Percentiles rank a stretch among this genome's conserved stretches.
Evolutionary conservation across 177 flowering plant genomes (phyloP).

Genomic region (Vitis hybrid): DNA sequence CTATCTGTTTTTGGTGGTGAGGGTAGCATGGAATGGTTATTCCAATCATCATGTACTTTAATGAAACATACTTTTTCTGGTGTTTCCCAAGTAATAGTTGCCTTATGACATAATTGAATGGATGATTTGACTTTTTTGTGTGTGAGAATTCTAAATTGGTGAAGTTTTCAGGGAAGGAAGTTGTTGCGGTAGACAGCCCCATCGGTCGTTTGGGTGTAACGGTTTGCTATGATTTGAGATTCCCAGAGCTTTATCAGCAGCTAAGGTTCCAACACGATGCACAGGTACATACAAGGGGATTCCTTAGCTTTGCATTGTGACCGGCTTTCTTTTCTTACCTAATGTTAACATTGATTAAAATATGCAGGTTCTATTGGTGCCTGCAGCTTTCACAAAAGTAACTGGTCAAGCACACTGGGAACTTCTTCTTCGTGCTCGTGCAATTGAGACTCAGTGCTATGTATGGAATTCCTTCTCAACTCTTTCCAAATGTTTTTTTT

Average conservation of each 20-base stretch:
- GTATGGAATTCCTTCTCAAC: conserved; percentile 33
- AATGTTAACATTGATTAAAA: background rate
- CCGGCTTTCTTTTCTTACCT: background rate
- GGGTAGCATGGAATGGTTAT: background rate
- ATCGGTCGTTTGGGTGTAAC: conserved; percentile 83
- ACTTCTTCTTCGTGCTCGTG: conserved; percentile 92
- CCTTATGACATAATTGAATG: background rate
- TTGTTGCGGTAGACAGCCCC: conserved; percentile 76
- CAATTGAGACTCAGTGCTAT: conserved; percentile 95
- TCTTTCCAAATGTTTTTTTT: background rate
- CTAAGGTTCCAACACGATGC: conserved; percentile 77
- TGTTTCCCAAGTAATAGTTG: background rate
- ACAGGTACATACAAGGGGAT: conserved; percentile 44
- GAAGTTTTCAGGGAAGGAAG: conserved; percentile 53
- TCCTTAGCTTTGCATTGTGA: background rate
- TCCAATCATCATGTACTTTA: background rate
- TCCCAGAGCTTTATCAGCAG: conserved; percentile 85
- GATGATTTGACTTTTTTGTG: background rate
- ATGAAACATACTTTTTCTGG: background rate
- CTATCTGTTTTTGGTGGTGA: no score
- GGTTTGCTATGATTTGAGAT: conserved; percentile 96
- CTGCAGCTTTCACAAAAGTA: conserved; percentile 83
- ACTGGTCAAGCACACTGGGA: conserved; percentile 99
- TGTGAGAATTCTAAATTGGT: conserved; percentile 2
- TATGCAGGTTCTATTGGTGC: conserved; percentile 77